Evolutionary conservation across 495 filamentous ascomycete species (phyloP), one percentile per base, ranked within the genome.

Genomic region (Neurospora sp.): DNA sequence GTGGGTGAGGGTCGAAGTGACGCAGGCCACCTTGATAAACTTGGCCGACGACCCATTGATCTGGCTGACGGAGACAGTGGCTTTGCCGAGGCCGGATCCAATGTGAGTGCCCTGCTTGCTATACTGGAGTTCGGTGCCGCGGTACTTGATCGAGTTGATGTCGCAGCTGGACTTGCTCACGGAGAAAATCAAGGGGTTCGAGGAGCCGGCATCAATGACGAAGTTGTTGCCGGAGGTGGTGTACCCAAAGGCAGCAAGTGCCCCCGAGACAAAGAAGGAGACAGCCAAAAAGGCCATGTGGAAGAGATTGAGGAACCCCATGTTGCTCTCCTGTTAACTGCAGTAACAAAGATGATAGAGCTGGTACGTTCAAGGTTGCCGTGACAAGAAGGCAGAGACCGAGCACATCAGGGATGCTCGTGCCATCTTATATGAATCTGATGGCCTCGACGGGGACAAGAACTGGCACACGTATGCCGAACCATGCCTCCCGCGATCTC

Each of bases 1-100:
- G 18, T 91, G 89, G 5, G 86, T 90, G 73, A 91, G 78, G 35
- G 86, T 90, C 69, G 81, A 81, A 5, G 88, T 89, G 12, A 81
- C 82, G 75, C 88, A 90, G 22, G 88, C 89, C 38, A 91, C 84
- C 79, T 90, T 90, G 71, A 89, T 86, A 73, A 89, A 89, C 70
- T 85, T 83, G 65, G 53, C 27, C 3, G 71, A 68, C 20, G 42
- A 72, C 5, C 74, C 77, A 59, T 74, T 79, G 69, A 84, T 80
- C 46, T 80, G 81, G 27, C 82, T 84, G 38, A 87, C 85, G 39
- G 83, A 84, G 22, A 91, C 88, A 27, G 85, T 88, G 2, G 86
- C 86, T n/a, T 82, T 80, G 12, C 88, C 88, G 11, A 91, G 83
- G 12, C 89, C 88, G 12, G 89, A 91, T 42, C 82, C 83, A 69